Conservation (phyloP, 2,329 filamentous ascomycete species). For the Biscogniauxia sp. region DNA sequence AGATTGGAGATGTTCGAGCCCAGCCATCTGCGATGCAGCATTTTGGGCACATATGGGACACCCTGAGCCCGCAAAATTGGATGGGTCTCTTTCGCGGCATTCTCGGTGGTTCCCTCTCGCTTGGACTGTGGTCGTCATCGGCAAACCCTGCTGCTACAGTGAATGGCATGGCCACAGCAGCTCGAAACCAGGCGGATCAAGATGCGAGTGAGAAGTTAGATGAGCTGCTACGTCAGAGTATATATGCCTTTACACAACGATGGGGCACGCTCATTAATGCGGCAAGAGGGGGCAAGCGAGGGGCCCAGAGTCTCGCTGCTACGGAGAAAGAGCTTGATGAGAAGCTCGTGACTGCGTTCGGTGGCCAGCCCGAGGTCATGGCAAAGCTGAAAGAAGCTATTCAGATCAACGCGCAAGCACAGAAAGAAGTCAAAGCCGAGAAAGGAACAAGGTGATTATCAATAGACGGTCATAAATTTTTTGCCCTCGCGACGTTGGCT, state of each 20-base stretch:
- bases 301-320: slow-evolving; percentile 49
- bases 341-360: slow-evolving; percentile 56
- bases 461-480: not conserved
- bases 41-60: slow-evolving; percentile 64
- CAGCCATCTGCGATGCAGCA: slow-evolving; percentile 55
- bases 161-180: slow-evolving; percentile 13
- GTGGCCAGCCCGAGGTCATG: slow-evolving; percentile 57
- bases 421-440: slow-evolving; percentile 40
- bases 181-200: slow-evolving; percentile 31
- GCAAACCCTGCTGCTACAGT: slow-evolving; percentile 17
- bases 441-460: slow-evolving; percentile 23
- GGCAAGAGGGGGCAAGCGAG: slow-evolving; percentile 45
- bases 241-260: slow-evolving; percentile 60
- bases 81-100: slow-evolving; percentile 58
- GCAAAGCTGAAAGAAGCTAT: slow-evolving; percentile 61
- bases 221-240: slow-evolving; percentile 59
- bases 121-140: slow-evolving; percentile 32
- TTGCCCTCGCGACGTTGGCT: not conserved
- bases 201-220: slow-evolving; percentile 66
- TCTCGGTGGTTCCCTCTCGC: slow-evolving; percentile 51
- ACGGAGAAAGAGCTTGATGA: slow-evolving; percentile 56
- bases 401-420: slow-evolving; percentile 53
- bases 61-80: slow-evolving; percentile 56
- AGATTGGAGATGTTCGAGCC: slow-evolving; percentile 72
- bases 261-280: slow-evolving; percentile 55